These are phyloP conservation scores for Antrodiella citrinella DNA, from an alignment of 768 basidiomycete species.

Conservation along the genomic window DNA sequence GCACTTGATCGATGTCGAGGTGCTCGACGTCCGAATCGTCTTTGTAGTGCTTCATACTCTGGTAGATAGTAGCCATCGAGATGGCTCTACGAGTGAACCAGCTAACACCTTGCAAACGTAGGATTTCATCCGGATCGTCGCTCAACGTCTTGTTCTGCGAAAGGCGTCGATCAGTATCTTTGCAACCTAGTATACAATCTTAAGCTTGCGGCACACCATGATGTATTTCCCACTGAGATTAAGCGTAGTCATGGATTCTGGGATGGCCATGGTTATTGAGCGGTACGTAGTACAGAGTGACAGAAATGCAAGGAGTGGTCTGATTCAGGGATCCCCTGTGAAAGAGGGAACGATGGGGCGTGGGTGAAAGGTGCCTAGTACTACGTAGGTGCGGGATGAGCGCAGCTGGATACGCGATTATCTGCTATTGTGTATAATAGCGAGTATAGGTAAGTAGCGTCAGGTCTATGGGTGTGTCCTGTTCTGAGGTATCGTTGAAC, in stretches of 20 bases:
- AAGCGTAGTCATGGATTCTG: constrained; percentile 47
- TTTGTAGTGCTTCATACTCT: constrained; percentile 53
- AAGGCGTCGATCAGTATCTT: not conserved
- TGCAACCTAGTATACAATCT: not conserved
- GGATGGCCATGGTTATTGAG: constrained; percentile 49
- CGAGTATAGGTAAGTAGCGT: too few species aligned
- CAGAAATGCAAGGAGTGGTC: not conserved
- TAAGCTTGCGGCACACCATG: constrained; percentile 37
- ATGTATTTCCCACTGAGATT: constrained; percentile 54
- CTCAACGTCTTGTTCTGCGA: constrained; percentile 61
- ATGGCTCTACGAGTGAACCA: constrained; percentile 68
- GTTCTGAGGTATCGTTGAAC: too few species aligned
- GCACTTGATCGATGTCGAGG: constrained; percentile 56
- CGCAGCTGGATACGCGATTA: too few species aligned
- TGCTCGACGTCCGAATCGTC: constrained; percentile 52
- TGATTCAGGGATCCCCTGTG: not conserved
- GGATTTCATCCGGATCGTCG: constrained; percentile 53
- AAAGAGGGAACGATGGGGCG: not conserved
- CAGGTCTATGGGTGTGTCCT: too few species aligned
- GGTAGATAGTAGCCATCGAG: constrained; percentile 44
- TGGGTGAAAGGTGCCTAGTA: too few species aligned
- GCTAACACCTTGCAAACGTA: constrained; percentile 61
- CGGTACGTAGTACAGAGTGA: not conserved
- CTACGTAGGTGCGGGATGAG: too few species aligned
- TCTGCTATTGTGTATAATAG: too few species aligned